A percentile compares a stretch with the other conserved stretches of the same genome.
Evolutionary conservation across 768 basidiomycete species (phyloP).

Genomic region (Cubamyces lactineus): DNA sequence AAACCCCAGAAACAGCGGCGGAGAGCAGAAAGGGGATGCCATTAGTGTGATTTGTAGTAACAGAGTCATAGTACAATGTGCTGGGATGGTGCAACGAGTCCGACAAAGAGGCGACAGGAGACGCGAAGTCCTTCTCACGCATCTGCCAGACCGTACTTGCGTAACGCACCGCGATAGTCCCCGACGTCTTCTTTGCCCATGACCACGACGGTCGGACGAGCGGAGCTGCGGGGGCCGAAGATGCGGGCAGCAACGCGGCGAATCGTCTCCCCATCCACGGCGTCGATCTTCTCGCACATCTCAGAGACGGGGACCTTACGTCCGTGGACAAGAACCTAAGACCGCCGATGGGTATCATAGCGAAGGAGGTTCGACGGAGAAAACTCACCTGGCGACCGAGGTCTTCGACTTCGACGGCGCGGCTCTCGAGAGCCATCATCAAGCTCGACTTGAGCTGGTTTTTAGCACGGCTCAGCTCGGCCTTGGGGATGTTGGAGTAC

Average conservation of each 20-base stretch:
- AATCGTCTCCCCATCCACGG: slow-evolving; percentile 69
- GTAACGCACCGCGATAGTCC: slow-evolving; percentile 62
- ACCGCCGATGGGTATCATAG: slow-evolving; percentile 9
- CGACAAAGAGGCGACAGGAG: not conserved
- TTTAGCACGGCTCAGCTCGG: slow-evolving; percentile 85
- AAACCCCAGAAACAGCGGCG: too few species aligned
- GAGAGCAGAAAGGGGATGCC: not conserved
- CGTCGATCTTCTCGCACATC: slow-evolving; percentile 87
- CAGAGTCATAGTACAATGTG: not conserved
- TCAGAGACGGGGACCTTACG: slow-evolving; percentile 86
- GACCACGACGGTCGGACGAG: slow-evolving; percentile 76
- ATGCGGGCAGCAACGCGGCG: slow-evolving; percentile 76
- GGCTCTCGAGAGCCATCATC: slow-evolving; percentile 93
- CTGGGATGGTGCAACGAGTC: not conserved
- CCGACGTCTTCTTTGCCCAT: slow-evolving; percentile 84
- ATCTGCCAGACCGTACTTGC: slow-evolving; percentile 67
- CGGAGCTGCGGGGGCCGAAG: slow-evolving; percentile 64
- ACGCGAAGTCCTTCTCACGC: slow-evolving; percentile 3
- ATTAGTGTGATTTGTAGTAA: not conserved
- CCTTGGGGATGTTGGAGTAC: slow-evolving; percentile 63
- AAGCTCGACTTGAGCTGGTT: slow-evolving; percentile 93
- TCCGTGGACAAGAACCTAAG: slow-evolving; percentile 80
- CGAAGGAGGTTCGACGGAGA: not conserved
- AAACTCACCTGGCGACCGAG: slow-evolving; percentile 79
- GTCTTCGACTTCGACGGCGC: slow-evolving; percentile 85